phyloP scores from a whole-genome alignment of 768 basidiomycete genomes.

The Mycena vitilis region DNA sequence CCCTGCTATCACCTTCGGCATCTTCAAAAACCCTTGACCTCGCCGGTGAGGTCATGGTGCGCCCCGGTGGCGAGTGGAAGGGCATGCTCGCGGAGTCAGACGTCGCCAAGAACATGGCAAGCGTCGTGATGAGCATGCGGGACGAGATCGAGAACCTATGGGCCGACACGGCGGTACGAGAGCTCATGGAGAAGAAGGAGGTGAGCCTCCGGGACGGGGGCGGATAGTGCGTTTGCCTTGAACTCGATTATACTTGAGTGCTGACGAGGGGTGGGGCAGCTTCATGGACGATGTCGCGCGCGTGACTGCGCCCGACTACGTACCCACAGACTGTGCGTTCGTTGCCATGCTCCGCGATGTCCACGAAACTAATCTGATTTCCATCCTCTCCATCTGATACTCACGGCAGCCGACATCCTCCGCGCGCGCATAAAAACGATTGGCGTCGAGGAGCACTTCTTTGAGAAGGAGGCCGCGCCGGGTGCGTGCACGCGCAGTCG shows the following conservation, averaged over 20 bases:
- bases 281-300: slow-evolving; percentile 79
- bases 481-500: slow-evolving; percentile 49
- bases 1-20: slow-evolving; percentile 65
- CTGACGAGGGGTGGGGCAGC: slow-evolving; percentile 47
- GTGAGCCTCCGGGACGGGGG: slow-evolving; percentile 70
- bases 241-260: neutral
- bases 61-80: slow-evolving; percentile 73
- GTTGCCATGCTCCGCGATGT: slow-evolving; percentile 8
- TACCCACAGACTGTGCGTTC: slow-evolving; percentile 70
- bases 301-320: slow-evolving; percentile 65
- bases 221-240: slow-evolving; percentile 67
- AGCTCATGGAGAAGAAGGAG: slow-evolving; percentile 60
- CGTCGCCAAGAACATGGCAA: slow-evolving; percentile 53
- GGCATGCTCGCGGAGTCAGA: slow-evolving; percentile 44
- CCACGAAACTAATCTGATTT: no score
- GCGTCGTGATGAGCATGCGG: slow-evolving; percentile 62
- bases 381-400: neutral
- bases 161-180: slow-evolving; percentile 65
- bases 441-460: slow-evolving; percentile 79
- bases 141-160: slow-evolving; percentile 75
- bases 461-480: slow-evolving; percentile 59
- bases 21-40: slow-evolving; percentile 36
- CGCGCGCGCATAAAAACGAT: slow-evolving; percentile 79
- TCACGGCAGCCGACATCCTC: slow-evolving; percentile 69
- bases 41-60: slow-evolving; percentile 63